These are phyloP conservation scores for Raddia distichophylla DNA, from an alignment of 176 grass and related monocot species.

Conservation along the genomic window DNA sequence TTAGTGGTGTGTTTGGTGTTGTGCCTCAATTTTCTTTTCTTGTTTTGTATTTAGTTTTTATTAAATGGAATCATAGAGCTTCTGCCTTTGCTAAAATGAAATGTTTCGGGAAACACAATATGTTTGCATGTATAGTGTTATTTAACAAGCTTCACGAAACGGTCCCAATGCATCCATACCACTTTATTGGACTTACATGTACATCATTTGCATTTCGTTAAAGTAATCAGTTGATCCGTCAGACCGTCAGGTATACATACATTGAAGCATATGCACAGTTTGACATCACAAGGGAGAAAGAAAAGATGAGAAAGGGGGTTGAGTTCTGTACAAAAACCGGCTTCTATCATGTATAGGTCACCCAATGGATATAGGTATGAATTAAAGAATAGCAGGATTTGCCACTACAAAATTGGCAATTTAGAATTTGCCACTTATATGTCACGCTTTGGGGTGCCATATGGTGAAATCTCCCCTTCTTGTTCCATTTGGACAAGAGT, in stretches of 20 bases:
- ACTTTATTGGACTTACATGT: neutral
- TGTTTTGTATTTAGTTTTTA: no score
- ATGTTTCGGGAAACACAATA: no score
- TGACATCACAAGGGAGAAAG: neutral
- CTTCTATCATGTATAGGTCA: conserved; percentile 41
- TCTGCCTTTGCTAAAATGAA: no score
- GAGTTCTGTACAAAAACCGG: conserved; percentile 22
- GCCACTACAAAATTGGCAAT: no score
- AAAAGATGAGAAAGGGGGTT: neutral
- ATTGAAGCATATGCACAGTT: neutral
- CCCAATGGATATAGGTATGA: conserved; percentile 41
- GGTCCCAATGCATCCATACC: neutral
- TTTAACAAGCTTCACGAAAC: neutral
- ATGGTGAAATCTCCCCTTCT: no score
- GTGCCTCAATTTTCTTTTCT: no score
- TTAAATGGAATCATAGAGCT: no score
- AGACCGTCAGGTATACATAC: conserved; percentile 4
- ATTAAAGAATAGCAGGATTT: conserved; percentile 34
- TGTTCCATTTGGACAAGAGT: conserved; percentile 55
- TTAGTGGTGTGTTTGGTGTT: no score
- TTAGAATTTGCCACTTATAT: no score
- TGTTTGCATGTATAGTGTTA: no score
- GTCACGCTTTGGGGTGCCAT: no score
- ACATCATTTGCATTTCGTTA: no score
- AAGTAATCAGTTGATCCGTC: neutral